phyloP scores from a whole-genome alignment of 306 rosid genomes.

The Glycyrrhiza uralensis region DNA sequence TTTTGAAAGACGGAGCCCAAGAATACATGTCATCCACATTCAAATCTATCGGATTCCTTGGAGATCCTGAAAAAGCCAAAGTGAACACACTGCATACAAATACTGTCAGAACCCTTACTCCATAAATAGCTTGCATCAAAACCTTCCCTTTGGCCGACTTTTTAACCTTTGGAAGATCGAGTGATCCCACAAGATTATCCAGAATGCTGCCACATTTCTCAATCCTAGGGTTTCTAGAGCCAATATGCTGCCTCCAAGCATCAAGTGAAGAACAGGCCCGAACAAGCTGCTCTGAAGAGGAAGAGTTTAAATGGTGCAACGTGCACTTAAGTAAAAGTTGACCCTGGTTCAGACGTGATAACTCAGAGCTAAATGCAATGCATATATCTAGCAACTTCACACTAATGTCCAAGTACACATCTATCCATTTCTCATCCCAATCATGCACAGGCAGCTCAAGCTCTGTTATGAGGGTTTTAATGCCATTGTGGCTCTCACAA shows the following conservation, averaged over 20 bases:
- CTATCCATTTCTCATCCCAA: constrained; percentile 96
- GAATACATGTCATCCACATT: constrained; percentile 47
- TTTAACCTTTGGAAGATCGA: constrained; percentile 79
- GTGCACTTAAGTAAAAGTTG: constrained; percentile 66
- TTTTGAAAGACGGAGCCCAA: constrained; percentile 71
- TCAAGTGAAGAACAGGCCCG: constrained; percentile 64
- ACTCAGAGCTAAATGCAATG: constrained; percentile 77
- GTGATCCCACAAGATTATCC: constrained; percentile 53
- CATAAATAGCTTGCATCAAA: constrained; percentile 84
- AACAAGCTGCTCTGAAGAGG: constrained; percentile 51
- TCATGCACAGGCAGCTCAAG: constrained; percentile 67
- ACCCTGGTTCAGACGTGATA: constrained; percentile 86
- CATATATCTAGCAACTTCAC: constrained; percentile 83
- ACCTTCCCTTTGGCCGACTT: constrained; percentile 81
- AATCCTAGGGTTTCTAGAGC: constrained; percentile 55
- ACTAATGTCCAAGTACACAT: constrained; percentile 83
- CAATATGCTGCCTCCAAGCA: constrained; percentile 70
- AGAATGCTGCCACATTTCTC: constrained; percentile 61
- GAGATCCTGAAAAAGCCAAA: constrained; percentile 63
- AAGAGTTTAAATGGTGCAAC: constrained; percentile 59
- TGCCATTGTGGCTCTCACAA: constrained; percentile 59
- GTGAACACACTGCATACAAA: constrained; percentile 71
- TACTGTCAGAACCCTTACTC: constrained; percentile 70
- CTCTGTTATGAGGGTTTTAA: constrained; percentile 56
- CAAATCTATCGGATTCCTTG: constrained; percentile 43